Base-by-base conservation (phyloP, 2,329 filamentous ascomycete species). In the Microsporum canis region DNA sequence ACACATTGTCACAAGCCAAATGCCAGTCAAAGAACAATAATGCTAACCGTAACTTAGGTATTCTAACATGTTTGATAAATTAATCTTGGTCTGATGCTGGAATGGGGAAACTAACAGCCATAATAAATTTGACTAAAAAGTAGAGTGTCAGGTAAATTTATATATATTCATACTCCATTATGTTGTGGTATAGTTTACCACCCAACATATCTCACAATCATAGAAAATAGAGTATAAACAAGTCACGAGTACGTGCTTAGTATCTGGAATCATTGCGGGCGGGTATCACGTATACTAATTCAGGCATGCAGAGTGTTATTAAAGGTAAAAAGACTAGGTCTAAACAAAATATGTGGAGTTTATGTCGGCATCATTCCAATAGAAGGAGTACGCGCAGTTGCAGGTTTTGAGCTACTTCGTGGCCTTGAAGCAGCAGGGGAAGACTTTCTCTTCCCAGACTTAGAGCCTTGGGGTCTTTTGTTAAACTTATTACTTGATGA, bases 321-420 rank as follows among this genome's bases (percentile, higher is more conserved):
- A 51, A 29, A 8, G 17, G 23, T 43, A 17, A 43, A 12, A n/a
- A n/a, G 47, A 31, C 7, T 51, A 14, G 12, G 47, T n/a, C 47
- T 14, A 51, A 51, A 51, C 47, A 33, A 33, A 14, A 33, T 10
- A 43, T 31, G 27, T 7, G 27, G 12, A 29, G 12, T 31, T 71
- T 63, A 74, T 27, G 67, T 70, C 14, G 73, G 73, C 73, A 75
- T 75, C 70, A 74, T 71, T 29, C 68, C 70, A 63, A 75, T 75
- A 41, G 70, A 51, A 10, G 47, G 47, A 10, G 23, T 68, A 60
- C 49, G 62, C 29, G 64, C 59, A 17, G 49, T 57, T 5, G 56
- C 47, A 4, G n/a, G 5, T 8, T 62, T 63, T 12, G 62, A 55
- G 41, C 39, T 63, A 17, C 53, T 53, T 38, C 65, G 38, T 3